A percentile compares a stretch with the other conserved stretches of the same genome.
Conservation (phyloP, 2,329 filamentous ascomycete species). For the Alternaria triticina region DNA sequence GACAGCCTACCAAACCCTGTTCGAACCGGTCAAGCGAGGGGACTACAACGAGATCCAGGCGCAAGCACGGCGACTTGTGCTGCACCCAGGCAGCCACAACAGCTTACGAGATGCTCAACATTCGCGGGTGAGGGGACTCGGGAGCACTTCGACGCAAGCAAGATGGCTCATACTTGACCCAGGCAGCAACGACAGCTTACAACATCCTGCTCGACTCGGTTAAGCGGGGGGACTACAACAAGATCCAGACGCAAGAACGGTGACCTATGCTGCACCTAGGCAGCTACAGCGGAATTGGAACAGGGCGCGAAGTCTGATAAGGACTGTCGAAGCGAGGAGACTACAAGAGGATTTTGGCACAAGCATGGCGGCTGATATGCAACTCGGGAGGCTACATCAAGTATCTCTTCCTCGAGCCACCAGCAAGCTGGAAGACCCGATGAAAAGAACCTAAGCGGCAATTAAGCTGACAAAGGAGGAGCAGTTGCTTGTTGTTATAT, state of each 20-base stretch:
- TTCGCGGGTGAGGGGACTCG: too few relatives aligned
- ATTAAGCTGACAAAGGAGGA: background rate
- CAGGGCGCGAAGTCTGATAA: background rate
- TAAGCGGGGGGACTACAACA: background rate
- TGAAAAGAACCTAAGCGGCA: background rate
- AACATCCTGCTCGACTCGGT: background rate
- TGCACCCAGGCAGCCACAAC: too few relatives aligned
- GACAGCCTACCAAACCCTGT: too few relatives aligned
- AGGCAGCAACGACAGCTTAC: background rate
- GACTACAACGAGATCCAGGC: too few relatives aligned
- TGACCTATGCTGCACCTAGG: background rate
- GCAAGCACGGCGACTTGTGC: background rate
- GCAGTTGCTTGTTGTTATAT: background rate
- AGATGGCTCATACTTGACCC: too few relatives aligned
- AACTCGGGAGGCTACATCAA: background rate
- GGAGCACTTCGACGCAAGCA: too few relatives aligned
- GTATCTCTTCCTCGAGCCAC: background rate
- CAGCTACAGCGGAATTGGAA: background rate
- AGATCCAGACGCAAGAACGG: background rate
- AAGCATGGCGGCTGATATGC: too few relatives aligned
- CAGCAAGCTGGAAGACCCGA: background rate
- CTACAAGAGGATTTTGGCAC: too few relatives aligned
- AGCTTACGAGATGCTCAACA: too few relatives aligned
- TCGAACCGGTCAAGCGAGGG: too few relatives aligned
- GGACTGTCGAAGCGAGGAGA: background rate